phyloP scores from a whole-genome alignment of 495 filamentous ascomycete species.

The Choiromyces venosus region DNA sequence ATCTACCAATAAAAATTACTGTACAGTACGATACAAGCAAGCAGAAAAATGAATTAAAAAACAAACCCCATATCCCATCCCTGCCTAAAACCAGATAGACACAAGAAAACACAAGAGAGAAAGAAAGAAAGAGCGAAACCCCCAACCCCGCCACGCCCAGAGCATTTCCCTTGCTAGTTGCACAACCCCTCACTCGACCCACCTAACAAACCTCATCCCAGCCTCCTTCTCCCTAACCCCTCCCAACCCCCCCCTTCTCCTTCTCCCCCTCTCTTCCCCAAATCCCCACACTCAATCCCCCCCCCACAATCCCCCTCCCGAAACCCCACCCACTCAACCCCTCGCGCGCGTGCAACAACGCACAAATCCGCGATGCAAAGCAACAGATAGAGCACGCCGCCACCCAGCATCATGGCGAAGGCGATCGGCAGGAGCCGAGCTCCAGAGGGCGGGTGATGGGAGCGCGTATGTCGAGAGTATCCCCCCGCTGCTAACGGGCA shows the following conservation, averaged over 20 bases:
- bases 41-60: neutral
- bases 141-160: too few relatives aligned
- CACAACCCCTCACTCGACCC: neutral
- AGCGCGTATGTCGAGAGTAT: too few relatives aligned
- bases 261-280: too few relatives aligned
- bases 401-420: too few relatives aligned
- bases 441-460: too few relatives aligned
- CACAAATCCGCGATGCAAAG: neutral
- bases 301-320: neutral
- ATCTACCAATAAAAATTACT: neutral
- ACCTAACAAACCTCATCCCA: neutral
- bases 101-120: too few relatives aligned
- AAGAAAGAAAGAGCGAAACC: too few relatives aligned
- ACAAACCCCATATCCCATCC: neutral
- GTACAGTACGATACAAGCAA: neutral
- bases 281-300: neutral
- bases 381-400: neutral
- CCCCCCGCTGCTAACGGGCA: neutral
- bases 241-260: neutral
- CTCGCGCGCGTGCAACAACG: neutral
- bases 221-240: neutral
- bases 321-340: neutral
- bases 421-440: too few relatives aligned
- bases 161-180: neutral
- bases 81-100: too few relatives aligned